Base-by-base conservation (phyloP, 202 grass and related monocot genomes). In the Carex sylvatica region DNA sequence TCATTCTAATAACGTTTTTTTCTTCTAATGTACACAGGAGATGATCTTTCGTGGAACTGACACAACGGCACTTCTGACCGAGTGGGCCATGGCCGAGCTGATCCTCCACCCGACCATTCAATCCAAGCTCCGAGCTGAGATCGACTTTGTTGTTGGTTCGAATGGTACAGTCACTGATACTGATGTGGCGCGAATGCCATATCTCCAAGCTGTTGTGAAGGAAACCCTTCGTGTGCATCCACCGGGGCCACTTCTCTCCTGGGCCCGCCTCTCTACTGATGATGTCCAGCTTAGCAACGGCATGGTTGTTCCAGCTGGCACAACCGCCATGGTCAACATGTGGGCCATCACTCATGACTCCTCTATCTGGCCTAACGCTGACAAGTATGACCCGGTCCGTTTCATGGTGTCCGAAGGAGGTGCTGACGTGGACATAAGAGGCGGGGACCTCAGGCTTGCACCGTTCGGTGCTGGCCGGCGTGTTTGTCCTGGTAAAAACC, bases 1-100 rank as follows among this genome's bases (percentile, higher is more conserved):
- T 15, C 61, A 81, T 81, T 61, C 20, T 81, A 52, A 62, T 65
- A 2, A 28, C 23, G 23, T 68, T 36, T 66, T 1, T 16, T 1
- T 12, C 47, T 46, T 19, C 53, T 16, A 49, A 61, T 1, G 23
- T 65, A 80, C 8, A 19, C 69, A 95, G 93, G 93, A 95, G 84
- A 95, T 95, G 93, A 92, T 95, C 69, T 95, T 95, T 61, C 90
- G 93, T 4, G 93, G 93, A 4, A 95, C 93, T 0, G 93, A 95
- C 86, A 95, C 90, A 16, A 92, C 93, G 16, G 93, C 93, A 18
- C 84, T 95, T 30, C 82, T 95, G 28, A 95, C 93, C 0, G 90
- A 95, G 84, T 95, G 93, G 93, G 84, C 82, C 67, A 92, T 95
- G 83, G 93, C 90, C 5, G 93, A 95, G 90, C 56, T 95, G 38